Conservation (phyloP, 2,329 filamentous ascomycete species). For the Bimuria novae-zelandiae region DNA sequence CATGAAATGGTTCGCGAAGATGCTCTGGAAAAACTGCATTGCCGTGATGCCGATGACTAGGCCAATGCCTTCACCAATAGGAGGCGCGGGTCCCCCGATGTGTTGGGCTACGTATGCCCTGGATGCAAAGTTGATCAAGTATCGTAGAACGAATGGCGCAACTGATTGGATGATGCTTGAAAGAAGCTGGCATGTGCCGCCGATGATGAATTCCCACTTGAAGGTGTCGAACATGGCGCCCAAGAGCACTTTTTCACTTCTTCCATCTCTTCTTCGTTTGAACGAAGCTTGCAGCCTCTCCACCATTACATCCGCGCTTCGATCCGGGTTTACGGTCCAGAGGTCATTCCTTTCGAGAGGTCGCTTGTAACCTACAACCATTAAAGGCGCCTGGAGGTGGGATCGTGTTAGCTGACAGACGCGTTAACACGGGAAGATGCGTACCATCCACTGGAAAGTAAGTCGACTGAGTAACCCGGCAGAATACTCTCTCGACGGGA, state of each 20-base stretch:
- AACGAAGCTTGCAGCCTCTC: constrained; percentile 70
- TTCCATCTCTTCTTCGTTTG: constrained; percentile 66
- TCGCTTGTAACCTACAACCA: constrained; percentile 72
- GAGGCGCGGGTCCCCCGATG: constrained; percentile 60
- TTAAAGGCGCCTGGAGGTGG: not conserved
- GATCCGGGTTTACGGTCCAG: constrained; percentile 83
- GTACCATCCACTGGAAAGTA: constrained; percentile 86
- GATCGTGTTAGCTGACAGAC: not conserved
- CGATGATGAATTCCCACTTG: constrained; percentile 80
- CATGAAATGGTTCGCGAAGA: constrained; percentile 87
- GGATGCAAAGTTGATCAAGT: constrained; percentile 81
- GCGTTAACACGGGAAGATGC: constrained; percentile 68
- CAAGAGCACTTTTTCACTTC: constrained; percentile 73
- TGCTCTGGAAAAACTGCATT: constrained; percentile 83
- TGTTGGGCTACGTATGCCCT: constrained; percentile 73
- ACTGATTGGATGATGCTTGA: constrained; percentile 77
- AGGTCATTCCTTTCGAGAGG: constrained; percentile 83
- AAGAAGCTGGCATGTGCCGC: constrained; percentile 74
- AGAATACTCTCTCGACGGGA: constrained; percentile 68
- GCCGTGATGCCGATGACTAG: constrained; percentile 80
- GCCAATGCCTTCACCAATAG: constrained; percentile 77
- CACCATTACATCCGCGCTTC: constrained; percentile 73
- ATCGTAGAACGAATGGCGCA: constrained; percentile 82
- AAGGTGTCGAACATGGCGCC: constrained; percentile 88
- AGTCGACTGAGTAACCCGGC: constrained; percentile 76